Conservation (phyloP, 805 yeast genomes). For the Zygosaccharomyces rouxii region DNA sequence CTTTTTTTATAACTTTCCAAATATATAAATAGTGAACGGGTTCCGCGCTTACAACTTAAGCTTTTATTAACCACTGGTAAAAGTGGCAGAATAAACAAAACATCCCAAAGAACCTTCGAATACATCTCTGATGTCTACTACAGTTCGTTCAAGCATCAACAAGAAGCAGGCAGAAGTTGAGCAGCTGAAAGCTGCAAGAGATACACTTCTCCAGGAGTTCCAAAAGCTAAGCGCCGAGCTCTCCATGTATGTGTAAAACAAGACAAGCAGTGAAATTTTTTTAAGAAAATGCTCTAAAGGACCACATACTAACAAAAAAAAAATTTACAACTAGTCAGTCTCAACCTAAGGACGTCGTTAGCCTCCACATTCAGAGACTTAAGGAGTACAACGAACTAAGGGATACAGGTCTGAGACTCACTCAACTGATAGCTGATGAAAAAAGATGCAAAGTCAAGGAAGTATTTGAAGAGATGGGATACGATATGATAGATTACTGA, state of each 20-base stretch:
- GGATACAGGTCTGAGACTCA: conserved; percentile 55
- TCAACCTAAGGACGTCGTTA: conserved; percentile 43
- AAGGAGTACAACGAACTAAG: conserved; percentile 59
- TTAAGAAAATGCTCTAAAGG: not conserved
- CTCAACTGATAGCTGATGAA: conserved; percentile 58
- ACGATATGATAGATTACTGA: conserved; percentile 22
- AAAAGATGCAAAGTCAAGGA: conserved; percentile 44
- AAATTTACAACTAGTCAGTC: not conserved
- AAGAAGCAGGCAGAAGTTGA: conserved; percentile 7
- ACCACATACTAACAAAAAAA: conserved; percentile 1
- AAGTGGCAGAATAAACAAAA: not conserved
- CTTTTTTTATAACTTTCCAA: not conserved
- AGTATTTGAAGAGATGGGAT: conserved; percentile 51
- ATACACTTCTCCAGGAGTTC: conserved; percentile 8
- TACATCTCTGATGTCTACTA: not conserved
- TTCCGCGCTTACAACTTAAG: not conserved
- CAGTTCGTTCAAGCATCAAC: not conserved
- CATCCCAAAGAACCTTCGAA: not conserved
- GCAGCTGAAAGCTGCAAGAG: conserved; percentile 3
- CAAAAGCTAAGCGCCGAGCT: conserved; percentile 10
- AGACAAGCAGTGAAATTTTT: not conserved
- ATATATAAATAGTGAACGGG: not conserved
- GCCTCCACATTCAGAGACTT: conserved; percentile 47
- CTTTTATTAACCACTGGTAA: not conserved
- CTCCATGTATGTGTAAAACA: conserved; percentile 10